phyloP scores from a whole-genome alignment of 2,329 filamentous ascomycete species.

The Aspergillus spinulosporus region DNA sequence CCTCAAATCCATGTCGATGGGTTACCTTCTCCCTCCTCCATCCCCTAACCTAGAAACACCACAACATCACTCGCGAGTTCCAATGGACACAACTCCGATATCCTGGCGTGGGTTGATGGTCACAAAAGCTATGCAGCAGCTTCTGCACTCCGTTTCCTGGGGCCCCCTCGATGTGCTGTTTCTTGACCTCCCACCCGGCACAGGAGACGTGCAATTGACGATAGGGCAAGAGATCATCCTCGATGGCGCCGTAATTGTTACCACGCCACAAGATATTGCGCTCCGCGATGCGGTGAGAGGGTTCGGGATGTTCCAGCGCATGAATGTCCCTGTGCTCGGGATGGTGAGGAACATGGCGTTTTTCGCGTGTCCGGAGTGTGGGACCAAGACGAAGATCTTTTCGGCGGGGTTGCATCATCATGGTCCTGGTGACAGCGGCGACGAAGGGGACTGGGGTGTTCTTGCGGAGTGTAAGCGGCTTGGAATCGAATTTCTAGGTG shows the following conservation, averaged over 20 bases:
- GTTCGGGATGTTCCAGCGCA: constrained; percentile 87
- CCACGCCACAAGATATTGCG: constrained; percentile 89
- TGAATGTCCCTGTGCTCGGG: constrained; percentile 74
- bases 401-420: constrained; percentile 46
- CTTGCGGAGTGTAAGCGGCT: constrained; percentile 68
- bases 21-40: constrained; percentile 40
- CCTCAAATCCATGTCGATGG: constrained; percentile 98
- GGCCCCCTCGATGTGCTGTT: constrained; percentile 83
- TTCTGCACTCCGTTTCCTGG: constrained; percentile 95
- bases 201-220: constrained; percentile 93
- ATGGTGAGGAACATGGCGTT: constrained; percentile 91
- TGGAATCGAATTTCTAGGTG: constrained; percentile 76
- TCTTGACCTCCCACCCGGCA: constrained; percentile 88
- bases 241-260: constrained; percentile 80
- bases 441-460: constrained; percentile 56
- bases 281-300: constrained; percentile 90
- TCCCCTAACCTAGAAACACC: constrained; percentile 8
- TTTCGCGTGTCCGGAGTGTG: constrained; percentile 77
- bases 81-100: constrained; percentile 65
- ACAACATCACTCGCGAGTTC: constrained; percentile 29
- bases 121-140: constrained; percentile 93
- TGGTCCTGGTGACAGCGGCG: constrained; percentile 17
- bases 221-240: constrained; percentile 95
- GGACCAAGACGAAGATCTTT: constrained; percentile 73
- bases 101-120: constrained; percentile 98